Evolutionary conservation across 176 grass and related monocot species (phyloP).

Genomic region (Stipa capillata): DNA sequence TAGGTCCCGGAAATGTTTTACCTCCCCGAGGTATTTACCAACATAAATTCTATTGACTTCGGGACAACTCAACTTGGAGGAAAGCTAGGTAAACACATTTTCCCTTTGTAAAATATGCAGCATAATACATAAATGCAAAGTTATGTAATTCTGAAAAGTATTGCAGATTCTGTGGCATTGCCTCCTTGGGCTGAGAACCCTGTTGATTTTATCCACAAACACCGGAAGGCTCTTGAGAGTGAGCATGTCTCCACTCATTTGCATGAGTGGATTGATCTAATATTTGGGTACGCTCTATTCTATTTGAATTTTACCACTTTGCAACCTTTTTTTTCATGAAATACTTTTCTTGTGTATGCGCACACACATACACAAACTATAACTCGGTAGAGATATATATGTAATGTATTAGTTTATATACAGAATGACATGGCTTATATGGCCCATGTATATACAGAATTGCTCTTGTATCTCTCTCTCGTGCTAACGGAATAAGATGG

Average conservation of each 20-base stretch:
- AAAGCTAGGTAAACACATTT: constrained; percentile 64
- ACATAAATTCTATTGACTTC: constrained; percentile 88
- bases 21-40: constrained; percentile 80
- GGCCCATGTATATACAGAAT: too few species aligned
- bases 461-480: neutral
- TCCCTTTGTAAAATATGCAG: neutral
- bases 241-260: constrained; percentile 92
- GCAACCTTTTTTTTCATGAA: neutral
- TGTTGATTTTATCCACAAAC: constrained; percentile 99
- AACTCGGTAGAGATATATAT: neutral
- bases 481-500: neutral
- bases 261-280: constrained; percentile 97
- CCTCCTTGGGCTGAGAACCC: constrained; percentile 90
- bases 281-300: constrained; percentile 62
- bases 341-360: neutral
- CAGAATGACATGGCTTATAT: neutral
- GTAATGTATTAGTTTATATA: neutral
- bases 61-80: constrained; percentile 96
- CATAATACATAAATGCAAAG: neutral
- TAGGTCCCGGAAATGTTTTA: constrained; percentile 99
- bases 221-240: constrained; percentile 93
- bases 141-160: neutral
- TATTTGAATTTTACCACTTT: constrained; percentile 4
- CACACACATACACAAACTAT: neutral
- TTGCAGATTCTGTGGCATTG: constrained; percentile 86